Evolutionary conservation across 306 rosid species (phyloP).

Genomic region (Lathyrus tuberosus): DNA sequence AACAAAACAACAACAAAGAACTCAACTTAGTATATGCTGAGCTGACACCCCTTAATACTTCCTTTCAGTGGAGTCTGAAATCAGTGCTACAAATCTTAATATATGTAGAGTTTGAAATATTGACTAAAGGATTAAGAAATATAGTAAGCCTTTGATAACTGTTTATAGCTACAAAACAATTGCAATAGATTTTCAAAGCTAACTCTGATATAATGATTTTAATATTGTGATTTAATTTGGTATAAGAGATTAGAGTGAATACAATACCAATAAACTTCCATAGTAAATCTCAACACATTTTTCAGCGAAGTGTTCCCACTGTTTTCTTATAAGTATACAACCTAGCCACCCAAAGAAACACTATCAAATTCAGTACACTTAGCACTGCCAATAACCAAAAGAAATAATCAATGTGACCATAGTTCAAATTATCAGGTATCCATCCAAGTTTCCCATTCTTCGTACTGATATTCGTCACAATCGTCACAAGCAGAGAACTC

Average conservation of each 20-base stretch:
- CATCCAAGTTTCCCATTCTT: conserved; percentile 70
- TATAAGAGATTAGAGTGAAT: conserved; percentile 14
- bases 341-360: conserved; percentile 54
- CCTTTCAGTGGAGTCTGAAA: too few species aligned
- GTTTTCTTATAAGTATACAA: conserved; percentile 67
- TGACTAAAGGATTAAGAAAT: too few species aligned
- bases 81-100: too few species aligned
- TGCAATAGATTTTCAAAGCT: too few species aligned
- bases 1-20: too few species aligned
- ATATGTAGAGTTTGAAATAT: too few species aligned
- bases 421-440: conserved; percentile 82
- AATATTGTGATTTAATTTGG: neutral
- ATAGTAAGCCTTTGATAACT: too few species aligned
- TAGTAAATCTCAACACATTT: neutral
- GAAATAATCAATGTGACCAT: conserved; percentile 80
- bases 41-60: too few species aligned
- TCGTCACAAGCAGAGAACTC: conserved; percentile 77
- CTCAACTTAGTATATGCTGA: too few species aligned
- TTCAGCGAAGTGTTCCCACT: conserved; percentile 50
- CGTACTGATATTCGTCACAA: conserved; percentile 62
- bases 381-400: conserved; percentile 73
- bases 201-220: too few species aligned
- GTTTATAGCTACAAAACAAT: too few species aligned
- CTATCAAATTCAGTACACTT: conserved; percentile 65
- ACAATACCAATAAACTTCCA: conserved; percentile 20